A percentile compares a stretch with the other conserved stretches of the same genome.
Conservation (phyloP, 768 basidiomycete genomes). For the Leucocoprinus leucothites region DNA sequence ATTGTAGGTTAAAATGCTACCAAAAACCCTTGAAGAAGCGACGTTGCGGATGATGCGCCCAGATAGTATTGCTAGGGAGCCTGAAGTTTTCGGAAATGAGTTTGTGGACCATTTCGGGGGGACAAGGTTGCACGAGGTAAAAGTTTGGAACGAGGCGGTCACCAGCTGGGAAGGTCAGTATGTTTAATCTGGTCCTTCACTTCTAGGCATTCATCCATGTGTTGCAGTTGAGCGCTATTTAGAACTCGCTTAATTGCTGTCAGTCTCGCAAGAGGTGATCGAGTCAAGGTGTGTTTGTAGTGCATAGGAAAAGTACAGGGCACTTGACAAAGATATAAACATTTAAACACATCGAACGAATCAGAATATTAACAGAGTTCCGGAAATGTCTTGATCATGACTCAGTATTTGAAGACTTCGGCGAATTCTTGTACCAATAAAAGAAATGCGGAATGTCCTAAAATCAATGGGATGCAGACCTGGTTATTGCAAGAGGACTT, state of each 20-base stretch:
- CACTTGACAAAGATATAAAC: background rate
- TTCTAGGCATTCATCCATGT: slow-evolving; percentile 9
- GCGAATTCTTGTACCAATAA: slow-evolving; percentile 53
- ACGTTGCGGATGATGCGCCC: slow-evolving; percentile 76
- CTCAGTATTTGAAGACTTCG: slow-evolving; percentile 1
- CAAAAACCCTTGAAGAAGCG: slow-evolving; percentile 76
- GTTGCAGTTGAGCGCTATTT: slow-evolving; percentile 76
- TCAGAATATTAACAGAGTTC: too few species aligned
- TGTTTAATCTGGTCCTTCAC: background rate
- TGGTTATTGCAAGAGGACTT: background rate
- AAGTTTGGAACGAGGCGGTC: slow-evolving; percentile 82
- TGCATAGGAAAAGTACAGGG: background rate
- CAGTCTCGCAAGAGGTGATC: too few species aligned
- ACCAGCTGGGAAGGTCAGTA: slow-evolving; percentile 89
- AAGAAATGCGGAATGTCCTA: slow-evolving; percentile 76
- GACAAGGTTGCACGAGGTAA: slow-evolving; percentile 91
- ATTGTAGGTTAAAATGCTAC: slow-evolving; percentile 67
- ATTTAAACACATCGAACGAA: background rate
- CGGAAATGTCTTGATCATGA: too few species aligned
- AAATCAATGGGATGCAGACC: background rate
- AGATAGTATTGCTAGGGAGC: slow-evolving; percentile 79
- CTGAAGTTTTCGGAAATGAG: slow-evolving; percentile 69
- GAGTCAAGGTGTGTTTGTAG: background rate
- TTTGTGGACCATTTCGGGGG: slow-evolving; percentile 96
- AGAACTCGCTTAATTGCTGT: slow-evolving; percentile 57